Base-by-base conservation (phyloP, 2,329 filamentous ascomycete genomes). In the Magnaporthiopsis rhizophila region DNA sequence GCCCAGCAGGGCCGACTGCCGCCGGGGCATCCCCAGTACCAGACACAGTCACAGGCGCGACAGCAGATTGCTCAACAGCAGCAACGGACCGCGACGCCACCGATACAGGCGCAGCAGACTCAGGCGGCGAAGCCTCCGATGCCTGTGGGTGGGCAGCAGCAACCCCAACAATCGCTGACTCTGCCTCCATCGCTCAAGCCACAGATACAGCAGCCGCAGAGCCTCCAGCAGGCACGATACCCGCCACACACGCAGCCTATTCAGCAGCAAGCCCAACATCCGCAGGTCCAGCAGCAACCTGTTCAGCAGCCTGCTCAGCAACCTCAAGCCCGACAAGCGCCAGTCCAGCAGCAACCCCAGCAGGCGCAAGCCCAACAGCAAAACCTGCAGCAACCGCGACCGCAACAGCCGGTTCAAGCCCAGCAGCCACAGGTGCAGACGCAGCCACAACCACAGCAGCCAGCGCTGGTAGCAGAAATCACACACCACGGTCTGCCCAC, bases 261-360 rank as follows among this genome's bases (percentile, higher is more conserved):
- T 38, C 66, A 58, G 61, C 64, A n/a, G 56, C 59, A 45, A 62
- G 50, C n/a, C 36, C 62, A n/a, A 18, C 59, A 34, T 62, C 63
- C n/a, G 18, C 59, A 56, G 60, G 62, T 21, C 24, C 36, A 59
- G 64, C 38, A 28, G 50, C 65, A 66, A 59, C 57, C 64, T 21
- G 64, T 65, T 24, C 64, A 69, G 32, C 71, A 70, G 58, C 64
- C 36, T 50, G 36, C 11, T 15, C 36, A 38, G 36, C 36, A 38
- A 21, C 38, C 38, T 21, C 36, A 61, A 11, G 18, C 38, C 9
- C 66, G 50, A 8, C 45, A 21, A 32, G 12, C 58, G 28, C 58
- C 34, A n/a, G 32, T 34, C 28, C 58, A 59, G 28, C 58, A 59
- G 15, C 30, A 30, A 1, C 11, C 9, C 28, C 58, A 59, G 18